A percentile compares a stretch with the other conserved stretches of the same genome.
phyloP scores from a whole-genome alignment of 2,329 filamentous ascomycete genomes.

The Pseudogymnoascus sp. region DNA sequence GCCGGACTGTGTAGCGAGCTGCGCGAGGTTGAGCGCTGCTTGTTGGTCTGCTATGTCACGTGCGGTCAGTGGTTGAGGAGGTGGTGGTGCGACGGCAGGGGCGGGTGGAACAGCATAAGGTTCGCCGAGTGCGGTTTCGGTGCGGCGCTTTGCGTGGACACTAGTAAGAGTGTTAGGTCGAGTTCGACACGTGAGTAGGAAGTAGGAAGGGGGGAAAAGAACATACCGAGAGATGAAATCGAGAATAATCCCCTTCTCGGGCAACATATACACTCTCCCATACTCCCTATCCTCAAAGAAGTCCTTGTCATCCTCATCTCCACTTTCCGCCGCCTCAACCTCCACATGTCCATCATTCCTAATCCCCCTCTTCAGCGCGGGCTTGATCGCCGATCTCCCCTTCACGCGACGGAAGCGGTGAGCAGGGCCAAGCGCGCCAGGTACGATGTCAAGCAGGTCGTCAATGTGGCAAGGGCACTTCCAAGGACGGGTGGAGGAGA shows the following conservation, averaged over 20 bases:
- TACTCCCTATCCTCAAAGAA: constrained; percentile 54
- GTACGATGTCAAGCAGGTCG: constrained; percentile 57
- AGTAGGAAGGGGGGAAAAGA: not conserved
- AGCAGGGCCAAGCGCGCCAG: constrained; percentile 48
- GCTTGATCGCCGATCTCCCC: constrained; percentile 43
- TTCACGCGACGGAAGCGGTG: constrained; percentile 57
- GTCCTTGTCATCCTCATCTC: constrained; percentile 39
- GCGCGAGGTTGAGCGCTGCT: constrained; percentile 55
- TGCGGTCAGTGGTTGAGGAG: constrained; percentile 17
- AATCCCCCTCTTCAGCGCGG: constrained; percentile 54
- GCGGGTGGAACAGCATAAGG: not conserved
- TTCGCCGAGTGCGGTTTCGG: not conserved
- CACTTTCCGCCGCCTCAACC: constrained; percentile 52
- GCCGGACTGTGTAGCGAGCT: constrained; percentile 43
- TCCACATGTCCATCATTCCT: constrained; percentile 67
- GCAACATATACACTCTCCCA: constrained; percentile 58
- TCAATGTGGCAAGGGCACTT: constrained; percentile 83
- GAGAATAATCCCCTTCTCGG: constrained; percentile 56
- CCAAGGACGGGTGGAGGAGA: constrained; percentile 59
- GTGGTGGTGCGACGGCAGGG: constrained; percentile 16
- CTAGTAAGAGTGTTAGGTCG: constrained; percentile 18
- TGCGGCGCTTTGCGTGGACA: constrained; percentile 14
- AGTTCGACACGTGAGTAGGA: not conserved
- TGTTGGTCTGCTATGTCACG: constrained; percentile 51
- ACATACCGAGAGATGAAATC: constrained; percentile 63